These are phyloP conservation scores for Vigna hirtella DNA, from an alignment of 306 rosid species.

Conservation along the genomic window DNA sequence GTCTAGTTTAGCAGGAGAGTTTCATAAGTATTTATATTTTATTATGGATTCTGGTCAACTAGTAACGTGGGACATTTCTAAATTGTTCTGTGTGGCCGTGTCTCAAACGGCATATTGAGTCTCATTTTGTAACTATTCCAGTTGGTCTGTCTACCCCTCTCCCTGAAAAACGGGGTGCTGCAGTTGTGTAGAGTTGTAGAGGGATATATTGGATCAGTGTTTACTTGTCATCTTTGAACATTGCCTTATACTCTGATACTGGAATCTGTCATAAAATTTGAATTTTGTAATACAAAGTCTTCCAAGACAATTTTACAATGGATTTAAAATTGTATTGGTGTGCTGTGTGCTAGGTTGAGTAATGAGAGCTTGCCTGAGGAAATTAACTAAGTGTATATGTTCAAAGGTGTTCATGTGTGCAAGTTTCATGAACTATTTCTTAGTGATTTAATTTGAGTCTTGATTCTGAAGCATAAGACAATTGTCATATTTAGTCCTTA, in stretches of 20 bases:
- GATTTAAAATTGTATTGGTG: not conserved
- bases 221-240: not conserved
- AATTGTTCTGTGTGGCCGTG: not conserved
- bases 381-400: not conserved
- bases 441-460: not conserved
- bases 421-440: slow-evolving; percentile 13
- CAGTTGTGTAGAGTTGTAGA: not conserved
- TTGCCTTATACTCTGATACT: not conserved
- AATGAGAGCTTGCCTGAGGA: not conserved
- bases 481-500: not conserved
- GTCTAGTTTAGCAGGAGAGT: slow-evolving; percentile 13
- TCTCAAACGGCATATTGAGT: slow-evolving; percentile 3
- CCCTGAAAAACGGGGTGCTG: not conserved
- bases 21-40: slow-evolving; percentile 12
- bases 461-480: slow-evolving; percentile 20
- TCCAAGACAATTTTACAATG: slow-evolving; percentile 13
- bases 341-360: not conserved
- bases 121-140: slow-evolving; percentile 15
- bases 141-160: not conserved
- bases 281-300: slow-evolving; percentile 9
- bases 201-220: slow-evolving; percentile 12
- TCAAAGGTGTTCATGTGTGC: slow-evolving; percentile 22
- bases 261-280: slow-evolving; percentile 13
- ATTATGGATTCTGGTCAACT: slow-evolving; percentile 5
- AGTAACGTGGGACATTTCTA: slow-evolving; percentile 14